Conservation (phyloP, 2,329 filamentous ascomycete species). For the Neurospora sp. region DNA sequence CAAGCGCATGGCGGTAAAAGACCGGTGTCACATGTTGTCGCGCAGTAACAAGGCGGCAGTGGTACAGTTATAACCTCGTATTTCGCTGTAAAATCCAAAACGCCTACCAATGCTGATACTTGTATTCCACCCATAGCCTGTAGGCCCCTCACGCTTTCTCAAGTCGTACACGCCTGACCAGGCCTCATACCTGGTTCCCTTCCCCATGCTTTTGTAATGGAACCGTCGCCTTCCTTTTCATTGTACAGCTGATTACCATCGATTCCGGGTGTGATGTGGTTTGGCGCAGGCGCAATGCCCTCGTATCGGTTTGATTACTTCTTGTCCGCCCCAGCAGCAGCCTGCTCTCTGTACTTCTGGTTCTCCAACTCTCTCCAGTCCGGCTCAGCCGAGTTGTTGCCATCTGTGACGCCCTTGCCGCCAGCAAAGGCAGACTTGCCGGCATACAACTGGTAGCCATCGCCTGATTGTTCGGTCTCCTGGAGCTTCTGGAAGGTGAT, state of each 20-base stretch:
- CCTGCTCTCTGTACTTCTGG: slow-evolving; percentile 42
- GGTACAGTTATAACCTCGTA: background rate
- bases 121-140: background rate
- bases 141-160: background rate
- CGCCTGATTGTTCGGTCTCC: slow-evolving; percentile 47
- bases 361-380: slow-evolving; percentile 60
- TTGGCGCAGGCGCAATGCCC: background rate
- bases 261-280: background rate
- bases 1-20: background rate
- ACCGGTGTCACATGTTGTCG: background rate
- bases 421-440: slow-evolving; percentile 62
- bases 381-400: slow-evolving; percentile 50
- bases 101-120: background rate
- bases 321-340: slow-evolving; percentile 13
- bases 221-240: background rate
- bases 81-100: background rate
- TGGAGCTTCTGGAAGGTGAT: slow-evolving; percentile 55
- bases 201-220: background rate
- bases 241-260: background rate
- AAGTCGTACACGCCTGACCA: background rate
- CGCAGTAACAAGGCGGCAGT: background rate
- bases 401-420: slow-evolving; percentile 54
- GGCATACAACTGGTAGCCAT: slow-evolving; percentile 66
- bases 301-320: slow-evolving; percentile 10
- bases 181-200: background rate